A percentile compares a stretch with the other conserved stretches of the same genome.
Evolutionary conservation across 306 rosid species (phyloP).

Genomic region (Lathyrus oleraceus): DNA sequence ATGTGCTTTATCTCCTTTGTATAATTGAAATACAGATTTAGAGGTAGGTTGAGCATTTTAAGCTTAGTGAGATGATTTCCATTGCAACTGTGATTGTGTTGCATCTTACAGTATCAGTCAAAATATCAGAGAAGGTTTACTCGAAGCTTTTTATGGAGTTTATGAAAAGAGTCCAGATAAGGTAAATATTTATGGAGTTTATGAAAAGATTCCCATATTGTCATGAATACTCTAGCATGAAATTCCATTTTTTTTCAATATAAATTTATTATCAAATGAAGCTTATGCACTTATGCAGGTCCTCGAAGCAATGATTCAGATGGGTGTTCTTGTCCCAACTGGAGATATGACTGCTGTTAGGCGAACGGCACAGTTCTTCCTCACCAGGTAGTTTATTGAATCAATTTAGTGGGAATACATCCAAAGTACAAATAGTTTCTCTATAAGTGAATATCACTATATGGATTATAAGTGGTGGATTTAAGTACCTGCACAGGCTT

Average conservation of each 20-base stretch:
- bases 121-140: constrained; percentile 94
- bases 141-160: constrained; percentile 89
- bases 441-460: constrained; percentile 19
- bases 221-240: constrained; percentile 12
- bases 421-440: constrained; percentile 28
- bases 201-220: constrained; percentile 68
- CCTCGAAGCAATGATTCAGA: constrained; percentile 94
- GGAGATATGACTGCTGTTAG: constrained; percentile 99
- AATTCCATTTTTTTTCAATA: constrained; percentile 26
- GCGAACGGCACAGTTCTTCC: constrained; percentile 95
- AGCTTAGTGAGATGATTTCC: constrained; percentile 23
- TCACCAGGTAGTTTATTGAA: constrained; percentile 62
- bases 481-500: constrained; percentile 13
- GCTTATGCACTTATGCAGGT: constrained; percentile 58
- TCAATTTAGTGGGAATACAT: constrained; percentile 33
- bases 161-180: constrained; percentile 97
- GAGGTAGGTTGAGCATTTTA: constrained; percentile 9
- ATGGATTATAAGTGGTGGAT: constrained; percentile 10
- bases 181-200: constrained; percentile 98
- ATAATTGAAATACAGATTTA: constrained; percentile 5
- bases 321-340: constrained; percentile 99
- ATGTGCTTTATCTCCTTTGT: constrained; percentile 31
- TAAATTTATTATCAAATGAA: constrained; percentile 37
- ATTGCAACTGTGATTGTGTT: constrained; percentile 30
- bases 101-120: constrained; percentile 75